Conservation (phyloP, 768 basidiomycete species). For the Ramaria rubella region DNA sequence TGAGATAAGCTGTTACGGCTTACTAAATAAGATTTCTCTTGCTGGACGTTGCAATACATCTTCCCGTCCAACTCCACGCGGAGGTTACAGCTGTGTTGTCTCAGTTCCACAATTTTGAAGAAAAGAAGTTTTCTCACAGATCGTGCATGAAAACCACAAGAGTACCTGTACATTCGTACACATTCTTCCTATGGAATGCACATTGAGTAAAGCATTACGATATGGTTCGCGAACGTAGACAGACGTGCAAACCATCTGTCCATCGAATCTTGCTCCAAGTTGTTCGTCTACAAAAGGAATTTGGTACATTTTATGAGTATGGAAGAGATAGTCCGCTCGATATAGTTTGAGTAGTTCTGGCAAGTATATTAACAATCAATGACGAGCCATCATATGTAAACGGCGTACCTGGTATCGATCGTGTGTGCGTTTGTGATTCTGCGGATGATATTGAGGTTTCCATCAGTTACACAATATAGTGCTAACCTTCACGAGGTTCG, state of each 20-base stretch:
- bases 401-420: conserved; percentile 60
- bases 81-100: conserved; percentile 67
- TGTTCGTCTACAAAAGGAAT: conserved; percentile 66
- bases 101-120: background rate
- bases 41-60: conserved; percentile 59
- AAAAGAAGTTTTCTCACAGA: conserved; percentile 56
- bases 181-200: conserved; percentile 50
- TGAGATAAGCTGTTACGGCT: conserved; percentile 12
- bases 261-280: conserved; percentile 65
- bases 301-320: conserved; percentile 70
- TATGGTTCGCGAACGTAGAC: conserved; percentile 24
- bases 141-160: conserved; percentile 90
- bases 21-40: conserved; percentile 85
- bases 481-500: conserved; percentile 71
- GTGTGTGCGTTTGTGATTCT: conserved; percentile 59
- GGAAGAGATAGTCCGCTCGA: conserved; percentile 75
- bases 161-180: conserved; percentile 63
- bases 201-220: background rate
- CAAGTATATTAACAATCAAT: conserved; percentile 7
- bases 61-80: conserved; percentile 76
- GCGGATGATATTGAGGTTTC: background rate
- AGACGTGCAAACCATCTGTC: conserved; percentile 88
- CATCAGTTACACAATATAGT: background rate
- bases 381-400: background rate
- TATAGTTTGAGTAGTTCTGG: conserved; percentile 89